Evolutionary conservation across 2,329 filamentous ascomycete species (phyloP).

Genomic region (Arachnomyces sp.): DNA sequence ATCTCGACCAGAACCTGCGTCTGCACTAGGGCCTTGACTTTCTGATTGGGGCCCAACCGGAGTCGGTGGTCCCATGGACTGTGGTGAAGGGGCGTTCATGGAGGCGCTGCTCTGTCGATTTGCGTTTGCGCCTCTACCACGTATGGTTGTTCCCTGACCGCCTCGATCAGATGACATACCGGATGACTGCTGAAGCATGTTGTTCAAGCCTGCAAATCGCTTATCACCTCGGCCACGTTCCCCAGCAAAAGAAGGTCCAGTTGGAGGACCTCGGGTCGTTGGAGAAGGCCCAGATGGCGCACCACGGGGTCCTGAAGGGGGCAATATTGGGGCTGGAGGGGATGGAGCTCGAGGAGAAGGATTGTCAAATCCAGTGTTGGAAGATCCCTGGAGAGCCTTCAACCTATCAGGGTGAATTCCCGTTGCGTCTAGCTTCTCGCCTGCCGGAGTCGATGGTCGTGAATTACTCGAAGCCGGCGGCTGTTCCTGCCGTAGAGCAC

Average conservation of each 20-base stretch:
- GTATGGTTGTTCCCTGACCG: conserved; percentile 28
- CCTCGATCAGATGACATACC: conserved; percentile 25
- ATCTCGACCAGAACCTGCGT: conserved; percentile 14
- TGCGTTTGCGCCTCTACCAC: conserved; percentile 32
- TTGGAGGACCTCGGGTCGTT: conserved; percentile 28
- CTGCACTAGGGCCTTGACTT: conserved; percentile 9
- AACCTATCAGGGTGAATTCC: conserved; percentile 51
- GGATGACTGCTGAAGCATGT: conserved; percentile 38
- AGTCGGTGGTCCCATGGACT: conserved; percentile 25
- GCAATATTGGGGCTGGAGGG: conserved; percentile 21
- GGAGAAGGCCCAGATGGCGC: conserved; percentile 30
- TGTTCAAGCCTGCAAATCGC: conserved; percentile 41
- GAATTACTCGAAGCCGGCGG: conserved; percentile 16
- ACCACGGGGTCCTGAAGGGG: conserved; percentile 36
- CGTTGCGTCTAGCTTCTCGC: conserved; percentile 28
- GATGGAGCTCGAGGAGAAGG: conserved; percentile 18
- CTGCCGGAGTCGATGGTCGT: conserved; percentile 24
- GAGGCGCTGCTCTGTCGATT: conserved; percentile 25
- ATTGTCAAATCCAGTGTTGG: conserved; percentile 13
- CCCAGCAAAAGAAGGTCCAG: conserved; percentile 28
- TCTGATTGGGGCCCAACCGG: conserved; percentile 22
- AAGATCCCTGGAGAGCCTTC: conserved; percentile 32
- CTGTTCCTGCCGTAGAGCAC: conserved; percentile 24
- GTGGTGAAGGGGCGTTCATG: conserved; percentile 25
- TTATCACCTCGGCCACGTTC: conserved; percentile 39